These are phyloP conservation scores for Suillus subalutaceus DNA, from an alignment of 768 basidiomycete genomes.

Conservation along the genomic window DNA sequence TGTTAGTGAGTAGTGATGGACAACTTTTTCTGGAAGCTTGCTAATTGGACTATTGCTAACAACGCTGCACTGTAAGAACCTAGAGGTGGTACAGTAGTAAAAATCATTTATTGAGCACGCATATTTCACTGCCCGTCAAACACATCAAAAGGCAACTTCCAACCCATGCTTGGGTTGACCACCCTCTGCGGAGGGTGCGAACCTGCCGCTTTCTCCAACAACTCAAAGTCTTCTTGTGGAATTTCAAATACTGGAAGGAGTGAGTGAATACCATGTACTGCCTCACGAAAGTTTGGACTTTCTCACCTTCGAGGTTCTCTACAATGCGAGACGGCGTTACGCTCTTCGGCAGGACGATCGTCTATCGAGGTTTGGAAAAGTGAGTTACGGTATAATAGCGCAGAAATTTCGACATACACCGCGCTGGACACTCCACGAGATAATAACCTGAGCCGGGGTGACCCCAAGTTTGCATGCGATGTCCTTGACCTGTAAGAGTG, in stretches of 20 bases:
- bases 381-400: background rate
- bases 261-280: background rate
- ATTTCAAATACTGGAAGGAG: constrained; percentile 32
- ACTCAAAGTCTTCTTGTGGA: constrained; percentile 42
- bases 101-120: background rate
- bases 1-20: background rate
- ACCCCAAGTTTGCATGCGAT: constrained; percentile 66
- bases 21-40: background rate
- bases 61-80: background rate
- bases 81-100: background rate
- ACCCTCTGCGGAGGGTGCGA: constrained; percentile 59
- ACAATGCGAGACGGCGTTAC: constrained; percentile 67
- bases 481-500: constrained; percentile 44
- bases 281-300: background rate
- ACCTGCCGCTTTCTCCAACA: constrained; percentile 40
- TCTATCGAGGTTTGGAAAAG: constrained; percentile 37
- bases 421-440: constrained; percentile 78
- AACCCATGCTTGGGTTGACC: constrained; percentile 59
- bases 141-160: constrained; percentile 65
- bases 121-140: constrained; percentile 49
- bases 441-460: constrained; percentile 74
- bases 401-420: constrained; percentile 48
- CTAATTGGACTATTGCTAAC: background rate
- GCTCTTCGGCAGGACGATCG: constrained; percentile 76
- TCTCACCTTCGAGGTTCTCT: constrained; percentile 70